Evolutionary conservation across 164 flowering plant genomes (phyloP).

Genomic region (Vitis riparia): DNA sequence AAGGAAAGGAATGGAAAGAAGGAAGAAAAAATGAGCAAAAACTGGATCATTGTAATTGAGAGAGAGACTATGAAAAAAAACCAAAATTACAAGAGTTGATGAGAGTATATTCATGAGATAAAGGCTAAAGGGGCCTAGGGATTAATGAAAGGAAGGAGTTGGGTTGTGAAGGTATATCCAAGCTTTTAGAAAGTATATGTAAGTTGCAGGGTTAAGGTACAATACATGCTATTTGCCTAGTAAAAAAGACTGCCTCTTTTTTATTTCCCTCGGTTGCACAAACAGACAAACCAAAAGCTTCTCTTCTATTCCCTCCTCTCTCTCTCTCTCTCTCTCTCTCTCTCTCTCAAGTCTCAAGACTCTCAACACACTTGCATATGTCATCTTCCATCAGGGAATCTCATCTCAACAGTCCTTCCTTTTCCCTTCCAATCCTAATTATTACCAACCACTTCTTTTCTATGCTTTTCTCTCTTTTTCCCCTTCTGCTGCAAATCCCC

Average conservation of each 20-base stretch:
- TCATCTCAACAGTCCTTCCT: conserved; percentile 31
- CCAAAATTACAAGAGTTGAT: too few species aligned
- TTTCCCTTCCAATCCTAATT: conserved; percentile 39
- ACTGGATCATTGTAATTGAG: too few species aligned
- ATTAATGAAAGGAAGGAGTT: conserved; percentile 43
- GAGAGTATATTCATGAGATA: conserved; percentile 14
- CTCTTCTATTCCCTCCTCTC: conserved; percentile 23
- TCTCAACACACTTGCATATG: conserved; percentile 20
- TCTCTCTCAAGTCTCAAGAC: conserved; percentile 11
- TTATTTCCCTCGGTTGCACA: conserved; percentile 32
- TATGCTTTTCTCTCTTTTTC: conserved; percentile 25
- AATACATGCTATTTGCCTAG: conserved; percentile 64
- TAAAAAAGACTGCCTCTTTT: conserved; percentile 42
- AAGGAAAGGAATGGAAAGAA: too few species aligned
- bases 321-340: conserved; percentile 14
- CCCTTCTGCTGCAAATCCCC: conserved; percentile 34
- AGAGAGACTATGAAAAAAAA: too few species aligned
- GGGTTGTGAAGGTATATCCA: conserved; percentile 51
- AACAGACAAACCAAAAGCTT: conserved; percentile 66
- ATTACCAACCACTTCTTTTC: conserved; percentile 37
- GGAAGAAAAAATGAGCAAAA: too few species aligned
- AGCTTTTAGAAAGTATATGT: conserved; percentile 66
- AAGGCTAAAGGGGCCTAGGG: conserved; percentile 30
- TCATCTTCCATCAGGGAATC: conserved; percentile 53
- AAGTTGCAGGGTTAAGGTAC: conserved; percentile 57